These are phyloP conservation scores for Metahyphopichia silvanorum DNA, from an alignment of 805 yeast species.

Conservation along the genomic window DNA sequence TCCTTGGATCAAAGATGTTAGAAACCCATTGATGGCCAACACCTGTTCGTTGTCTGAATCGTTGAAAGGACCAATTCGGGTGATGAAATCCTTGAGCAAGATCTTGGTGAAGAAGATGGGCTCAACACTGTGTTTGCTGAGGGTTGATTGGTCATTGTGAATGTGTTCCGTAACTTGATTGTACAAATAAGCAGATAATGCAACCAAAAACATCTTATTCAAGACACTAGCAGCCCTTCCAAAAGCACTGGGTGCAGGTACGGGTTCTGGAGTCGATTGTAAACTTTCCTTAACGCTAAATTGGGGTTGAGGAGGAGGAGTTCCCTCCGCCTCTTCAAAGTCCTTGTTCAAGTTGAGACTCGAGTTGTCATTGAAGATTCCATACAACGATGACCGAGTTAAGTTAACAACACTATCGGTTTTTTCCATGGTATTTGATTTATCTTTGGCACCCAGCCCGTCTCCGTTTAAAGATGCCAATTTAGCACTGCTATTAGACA, in stretches of 20 bases:
- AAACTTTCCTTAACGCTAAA: no score
- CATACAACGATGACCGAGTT: slow-evolving; percentile 50
- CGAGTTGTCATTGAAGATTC: slow-evolving; percentile 47
- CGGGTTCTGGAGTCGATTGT: no score
- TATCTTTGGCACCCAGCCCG: neutral
- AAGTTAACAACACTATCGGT: slow-evolving; percentile 44
- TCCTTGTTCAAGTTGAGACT: slow-evolving; percentile 30
- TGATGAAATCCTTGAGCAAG: slow-evolving; percentile 22
- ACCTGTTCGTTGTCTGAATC: no score
- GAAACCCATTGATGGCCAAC: no score
- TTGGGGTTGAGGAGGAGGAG: neutral
- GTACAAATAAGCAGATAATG: slow-evolving; percentile 50
- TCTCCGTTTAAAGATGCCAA: no score
- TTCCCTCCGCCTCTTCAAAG: slow-evolving; percentile 10
- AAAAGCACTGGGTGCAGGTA: no score
- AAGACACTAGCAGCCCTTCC: no score
- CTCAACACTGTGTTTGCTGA: slow-evolving; percentile 36
- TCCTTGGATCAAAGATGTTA: slow-evolving; percentile 56
- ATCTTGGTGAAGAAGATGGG: slow-evolving; percentile 36
- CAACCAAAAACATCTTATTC: slow-evolving; percentile 24
- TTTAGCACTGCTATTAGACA: no score
- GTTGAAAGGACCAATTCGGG: slow-evolving; percentile 21
- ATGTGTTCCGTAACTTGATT: slow-evolving; percentile 51
- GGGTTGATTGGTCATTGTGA: slow-evolving; percentile 47
- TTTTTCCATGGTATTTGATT: slow-evolving; percentile 17